Evolutionary conservation across 768 basidiomycete genomes (phyloP), one percentile per base, ranked within the genome.

Genomic region (Dentipellis fragilis): DNA sequence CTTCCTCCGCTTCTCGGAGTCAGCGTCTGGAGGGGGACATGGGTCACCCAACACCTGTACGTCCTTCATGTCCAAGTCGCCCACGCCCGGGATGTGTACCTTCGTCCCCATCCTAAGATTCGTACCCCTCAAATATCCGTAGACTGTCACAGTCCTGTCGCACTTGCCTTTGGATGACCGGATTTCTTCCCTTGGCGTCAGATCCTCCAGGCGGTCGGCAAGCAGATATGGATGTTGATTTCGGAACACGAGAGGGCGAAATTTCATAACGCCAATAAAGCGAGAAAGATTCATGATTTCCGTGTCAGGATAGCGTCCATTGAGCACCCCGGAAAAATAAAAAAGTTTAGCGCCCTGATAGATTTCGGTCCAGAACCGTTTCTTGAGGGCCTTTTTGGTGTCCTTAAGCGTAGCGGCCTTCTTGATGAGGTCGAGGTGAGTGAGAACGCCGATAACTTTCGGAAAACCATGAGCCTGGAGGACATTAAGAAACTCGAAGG

Each of bases 331-430:
- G 2, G 91, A 93, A 51, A 98, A 84, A 69, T 96, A 97, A 72
- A 97, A 98, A 8, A 99, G 83, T 68, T 99, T 99, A 34, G 96
- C 95, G 51, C 96, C 96, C 64, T 93, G 89, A 69, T 98, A 98
- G 11, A 99, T 98, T 70, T 99, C 96, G 0, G 94, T 92, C 96
- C 96, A 99, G 74, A 99, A 99, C 10, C 96, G 89, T 66, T 92
- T 96, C 72, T 99, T 99, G 39, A 99, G 80, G 0, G 85, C 73
- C 65, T 96, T 96, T 74, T 98, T 99, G 53, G 92, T 93, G 51
- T 83, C 81, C 56, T 86, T 87, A 40, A 98, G 83, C 3, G 85
- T 85, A 0, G 88, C 77, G 5, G 87, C 79, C 66, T 93, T 94
- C 76, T 96, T 96, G 62, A 99, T 89, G 60, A 99, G 85, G 70